phyloP scores from a whole-genome alignment of 2,329 filamentous ascomycete genomes.

The Lasiodiplodia citricola region DNA sequence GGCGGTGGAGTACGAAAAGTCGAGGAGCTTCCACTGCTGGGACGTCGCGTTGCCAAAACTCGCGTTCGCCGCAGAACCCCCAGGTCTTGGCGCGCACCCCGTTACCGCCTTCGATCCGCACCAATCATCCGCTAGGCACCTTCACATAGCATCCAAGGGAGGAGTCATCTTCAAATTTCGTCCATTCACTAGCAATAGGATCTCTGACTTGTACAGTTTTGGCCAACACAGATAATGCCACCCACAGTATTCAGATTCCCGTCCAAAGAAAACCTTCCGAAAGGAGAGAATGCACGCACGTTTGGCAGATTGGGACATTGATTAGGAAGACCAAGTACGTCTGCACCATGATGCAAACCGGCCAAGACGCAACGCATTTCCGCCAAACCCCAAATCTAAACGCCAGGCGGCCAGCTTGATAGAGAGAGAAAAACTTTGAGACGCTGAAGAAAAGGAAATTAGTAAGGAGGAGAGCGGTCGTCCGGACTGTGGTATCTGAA shows the following conservation, averaged over 20 bases:
- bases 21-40: constrained; percentile 10
- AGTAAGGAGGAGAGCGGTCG: constrained; percentile 9
- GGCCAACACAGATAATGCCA: constrained; percentile 11
- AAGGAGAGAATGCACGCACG: constrained; percentile 22
- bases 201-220: constrained; percentile 10
- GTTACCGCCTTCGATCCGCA: constrained; percentile 10
- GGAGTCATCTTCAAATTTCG: not conserved
- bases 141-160: not conserved
- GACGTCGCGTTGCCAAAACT: constrained; percentile 26
- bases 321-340: constrained; percentile 9
- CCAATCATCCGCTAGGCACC: too few species aligned
- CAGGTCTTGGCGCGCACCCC: constrained; percentile 5
- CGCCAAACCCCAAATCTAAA: constrained; percentile 14
- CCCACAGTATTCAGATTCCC: constrained; percentile 14
- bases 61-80: constrained; percentile 17
- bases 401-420: constrained; percentile 15
- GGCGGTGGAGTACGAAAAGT: constrained; percentile 19
- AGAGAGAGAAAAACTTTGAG: constrained; percentile 19
- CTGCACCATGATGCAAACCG: not conserved
- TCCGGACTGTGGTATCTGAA: constrained; percentile 27
- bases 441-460: constrained; percentile 22
- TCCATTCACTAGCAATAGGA: constrained; percentile 11
- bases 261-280: constrained; percentile 15
- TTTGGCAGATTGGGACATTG: constrained; percentile 8
- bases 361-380: constrained; percentile 4